These are phyloP conservation scores for Neonectria faginata DNA, from an alignment of 2,329 filamentous ascomycete genomes.

Conservation along the genomic window DNA sequence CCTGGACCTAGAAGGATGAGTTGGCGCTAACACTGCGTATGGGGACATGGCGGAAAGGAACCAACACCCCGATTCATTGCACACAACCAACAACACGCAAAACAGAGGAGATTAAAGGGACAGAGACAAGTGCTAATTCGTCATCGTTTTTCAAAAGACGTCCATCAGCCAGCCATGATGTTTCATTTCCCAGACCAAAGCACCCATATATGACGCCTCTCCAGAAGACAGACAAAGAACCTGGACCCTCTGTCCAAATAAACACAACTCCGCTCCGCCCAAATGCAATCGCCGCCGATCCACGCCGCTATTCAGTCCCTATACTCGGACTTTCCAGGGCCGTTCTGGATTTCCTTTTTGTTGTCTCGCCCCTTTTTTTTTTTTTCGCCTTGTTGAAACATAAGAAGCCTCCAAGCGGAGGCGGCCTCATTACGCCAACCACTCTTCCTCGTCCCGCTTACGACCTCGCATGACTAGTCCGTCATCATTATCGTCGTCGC, in stretches of 20 bases:
- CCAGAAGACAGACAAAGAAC: slow-evolving; percentile 32
- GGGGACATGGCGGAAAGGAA: neutral
- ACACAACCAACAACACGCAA: slow-evolving; percentile 1
- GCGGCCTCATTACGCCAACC: slow-evolving; percentile 60
- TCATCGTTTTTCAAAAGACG: slow-evolving; percentile 16
- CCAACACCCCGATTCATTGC: neutral
- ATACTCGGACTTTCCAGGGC: slow-evolving; percentile 26
- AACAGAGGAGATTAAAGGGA: neutral
- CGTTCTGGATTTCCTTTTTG: slow-evolving; percentile 28
- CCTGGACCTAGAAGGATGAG: neutral
- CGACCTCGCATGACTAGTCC: slow-evolving; percentile 68
- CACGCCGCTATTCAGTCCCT: slow-evolving; percentile 31
- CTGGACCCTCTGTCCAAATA: slow-evolving; percentile 29
- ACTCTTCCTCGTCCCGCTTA: slow-evolving; percentile 69
- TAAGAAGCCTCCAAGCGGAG: slow-evolving; percentile 17
- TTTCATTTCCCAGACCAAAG: slow-evolving; percentile 42
- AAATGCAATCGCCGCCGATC: slow-evolving; percentile 46
- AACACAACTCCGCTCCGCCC: slow-evolving; percentile 44
- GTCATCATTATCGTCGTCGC: slow-evolving; percentile 68
- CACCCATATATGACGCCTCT: slow-evolving; percentile 42
- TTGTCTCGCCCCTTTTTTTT: slow-evolving; percentile 28
- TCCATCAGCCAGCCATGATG: slow-evolving; percentile 22
- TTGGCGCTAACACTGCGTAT: neutral
- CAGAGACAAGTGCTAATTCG: slow-evolving; percentile 17
- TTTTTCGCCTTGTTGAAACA: slow-evolving; percentile 24